phyloP scores from a whole-genome alignment of 176 grass and related monocot species.

The Zoysia japonica region DNA sequence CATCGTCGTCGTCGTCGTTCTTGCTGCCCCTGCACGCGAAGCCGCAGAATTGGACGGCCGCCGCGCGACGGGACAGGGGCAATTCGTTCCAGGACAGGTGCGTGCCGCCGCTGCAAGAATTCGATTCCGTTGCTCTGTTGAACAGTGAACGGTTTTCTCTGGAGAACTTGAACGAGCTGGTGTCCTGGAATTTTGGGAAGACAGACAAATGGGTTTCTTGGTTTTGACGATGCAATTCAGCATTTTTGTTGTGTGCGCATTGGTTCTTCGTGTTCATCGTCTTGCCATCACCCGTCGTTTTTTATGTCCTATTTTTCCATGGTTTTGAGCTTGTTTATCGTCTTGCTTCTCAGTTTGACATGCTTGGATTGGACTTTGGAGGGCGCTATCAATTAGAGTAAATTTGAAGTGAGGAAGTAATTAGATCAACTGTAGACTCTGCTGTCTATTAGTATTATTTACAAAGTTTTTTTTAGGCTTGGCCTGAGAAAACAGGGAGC shows the following conservation, averaged over 20 bases:
- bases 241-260: background rate
- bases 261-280: background rate
- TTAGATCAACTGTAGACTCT: background rate
- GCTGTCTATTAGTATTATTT: conserved; percentile 3
- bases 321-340: background rate
- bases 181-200: background rate
- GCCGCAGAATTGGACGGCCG: conserved; percentile 42
- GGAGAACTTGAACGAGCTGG: background rate
- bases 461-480: conserved; percentile 10
- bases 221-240: background rate
- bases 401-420: background rate
- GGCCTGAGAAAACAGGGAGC: background rate
- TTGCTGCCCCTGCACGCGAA: background rate
- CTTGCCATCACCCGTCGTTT: background rate
- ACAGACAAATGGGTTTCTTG: background rate
- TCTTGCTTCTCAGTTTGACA: background rate
- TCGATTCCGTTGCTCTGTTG: background rate
- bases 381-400: background rate
- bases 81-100: conserved; percentile 63
- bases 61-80: conserved; percentile 40
- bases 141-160: background rate
- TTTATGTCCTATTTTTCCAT: background rate
- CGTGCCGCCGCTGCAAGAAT: conserved; percentile 14
- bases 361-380: background rate
- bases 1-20: background rate